A percentile compares a stretch with the other conserved stretches of the same genome.
phyloP scores from a whole-genome alignment of 768 basidiomycete species.

The Kwoniella mangroviensis region DNA sequence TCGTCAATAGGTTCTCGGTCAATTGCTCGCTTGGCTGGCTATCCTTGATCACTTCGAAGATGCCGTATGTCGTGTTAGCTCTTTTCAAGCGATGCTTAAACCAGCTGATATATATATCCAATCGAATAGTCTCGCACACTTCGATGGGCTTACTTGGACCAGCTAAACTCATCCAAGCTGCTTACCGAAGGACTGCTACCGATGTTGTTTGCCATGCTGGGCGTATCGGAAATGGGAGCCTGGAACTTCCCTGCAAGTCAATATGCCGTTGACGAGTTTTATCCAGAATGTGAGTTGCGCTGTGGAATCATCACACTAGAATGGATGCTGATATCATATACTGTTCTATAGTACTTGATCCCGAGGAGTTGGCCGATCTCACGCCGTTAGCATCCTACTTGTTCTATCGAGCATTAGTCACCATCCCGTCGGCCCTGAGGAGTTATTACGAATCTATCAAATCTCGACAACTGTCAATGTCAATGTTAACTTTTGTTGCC shows the following conservation, averaged over 20 bases:
- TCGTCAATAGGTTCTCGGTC: conserved; percentile 34
- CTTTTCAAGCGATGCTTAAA: neutral
- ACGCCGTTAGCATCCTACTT: conserved; percentile 77
- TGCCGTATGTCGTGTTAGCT: conserved; percentile 65
- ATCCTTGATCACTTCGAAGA: conserved; percentile 80
- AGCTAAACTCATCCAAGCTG: conserved; percentile 73
- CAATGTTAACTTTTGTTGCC: conserved; percentile 77
- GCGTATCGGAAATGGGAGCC: conserved; percentile 67
- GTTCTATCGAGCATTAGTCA: conserved; percentile 82
- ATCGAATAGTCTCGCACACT: conserved; percentile 78
- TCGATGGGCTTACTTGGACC: conserved; percentile 80
- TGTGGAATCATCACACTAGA: no score
- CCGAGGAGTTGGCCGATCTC: conserved; percentile 45
- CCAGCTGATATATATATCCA: no score
- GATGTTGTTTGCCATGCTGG: conserved; percentile 69
- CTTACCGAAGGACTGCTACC: conserved; percentile 72
- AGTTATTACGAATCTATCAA: conserved; percentile 85
- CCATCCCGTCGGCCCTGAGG: conserved; percentile 82
- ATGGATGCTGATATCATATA: no score
- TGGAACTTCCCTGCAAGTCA: conserved; percentile 77
- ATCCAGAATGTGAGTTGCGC: conserved; percentile 61
- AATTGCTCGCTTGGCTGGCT: conserved; percentile 86
- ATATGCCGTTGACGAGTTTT: conserved; percentile 85
- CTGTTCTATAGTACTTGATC: conserved; percentile 46
- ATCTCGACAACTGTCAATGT: conserved; percentile 80